These are phyloP conservation scores for Arthrocladium fulminans DNA, from an alignment of 2,329 filamentous ascomycete species.

Conservation along the genomic window DNA sequence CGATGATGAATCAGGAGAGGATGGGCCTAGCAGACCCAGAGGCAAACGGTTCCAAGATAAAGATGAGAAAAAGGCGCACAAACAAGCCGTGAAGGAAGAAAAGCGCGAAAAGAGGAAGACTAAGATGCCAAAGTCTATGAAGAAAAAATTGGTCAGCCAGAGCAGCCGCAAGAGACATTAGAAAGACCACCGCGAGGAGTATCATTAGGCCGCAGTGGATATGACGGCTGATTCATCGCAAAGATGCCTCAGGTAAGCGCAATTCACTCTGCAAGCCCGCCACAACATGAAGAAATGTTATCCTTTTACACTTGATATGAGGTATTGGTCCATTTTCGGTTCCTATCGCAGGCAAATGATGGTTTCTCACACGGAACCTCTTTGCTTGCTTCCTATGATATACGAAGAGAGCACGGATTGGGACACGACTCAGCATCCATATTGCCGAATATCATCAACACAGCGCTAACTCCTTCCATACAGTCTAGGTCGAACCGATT, in stretches of 20 bases:
- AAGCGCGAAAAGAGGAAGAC: conserved; percentile 87
- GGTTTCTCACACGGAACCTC: conserved; percentile 2
- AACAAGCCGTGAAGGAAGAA: conserved; percentile 85
- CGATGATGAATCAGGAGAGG: conserved; percentile 31
- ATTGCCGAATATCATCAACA: neutral
- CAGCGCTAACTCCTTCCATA: neutral
- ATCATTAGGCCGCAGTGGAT: neutral
- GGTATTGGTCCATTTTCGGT: neutral
- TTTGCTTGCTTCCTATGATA: conserved; percentile 33
- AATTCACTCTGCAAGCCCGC: neutral
- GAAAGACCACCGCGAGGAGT: conserved; percentile 36
- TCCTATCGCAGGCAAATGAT: neutral
- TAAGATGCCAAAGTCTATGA: conserved; percentile 93
- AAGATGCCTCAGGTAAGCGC: neutral
- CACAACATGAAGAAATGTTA: conserved; percentile 5
- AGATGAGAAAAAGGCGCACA: conserved; percentile 79
- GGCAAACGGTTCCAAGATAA: conserved; percentile 87
- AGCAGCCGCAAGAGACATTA: conserved; percentile 50
- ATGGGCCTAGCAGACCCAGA: conserved; percentile 52
- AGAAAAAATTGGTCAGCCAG: conserved; percentile 71
- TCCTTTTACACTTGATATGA: conserved; percentile 20
- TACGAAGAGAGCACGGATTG: conserved; percentile 55
- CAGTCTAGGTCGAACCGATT: neutral
- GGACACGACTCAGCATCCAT: neutral
- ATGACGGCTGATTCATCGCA: neutral